These are phyloP conservation scores for Botryotinia convoluta DNA, from an alignment of 2,329 filamentous ascomycete species.

Conservation along the genomic window DNA sequence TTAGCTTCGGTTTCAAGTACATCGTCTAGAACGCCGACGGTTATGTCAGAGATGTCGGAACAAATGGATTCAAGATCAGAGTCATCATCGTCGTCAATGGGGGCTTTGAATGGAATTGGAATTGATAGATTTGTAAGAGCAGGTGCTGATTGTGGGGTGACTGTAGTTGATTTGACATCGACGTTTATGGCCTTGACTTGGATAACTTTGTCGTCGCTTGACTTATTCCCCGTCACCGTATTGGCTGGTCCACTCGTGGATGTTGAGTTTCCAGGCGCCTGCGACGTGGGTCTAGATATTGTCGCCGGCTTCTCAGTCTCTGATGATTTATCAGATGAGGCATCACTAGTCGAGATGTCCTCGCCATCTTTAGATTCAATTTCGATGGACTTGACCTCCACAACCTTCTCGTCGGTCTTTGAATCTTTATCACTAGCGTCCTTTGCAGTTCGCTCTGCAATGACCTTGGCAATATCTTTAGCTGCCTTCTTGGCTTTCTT, in stretches of 20 bases:
- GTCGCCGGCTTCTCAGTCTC: not conserved
- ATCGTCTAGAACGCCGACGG: conserved; percentile 26
- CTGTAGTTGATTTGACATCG: not conserved
- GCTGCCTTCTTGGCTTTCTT: conserved; percentile 24
- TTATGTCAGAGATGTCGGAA: conserved; percentile 29
- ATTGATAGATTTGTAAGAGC: not conserved
- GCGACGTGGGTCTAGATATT: not conserved
- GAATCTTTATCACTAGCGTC: not conserved
- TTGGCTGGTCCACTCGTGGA: not conserved
- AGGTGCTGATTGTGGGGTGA: not conserved
- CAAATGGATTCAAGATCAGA: conserved; percentile 26
- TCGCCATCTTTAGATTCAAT: conserved; percentile 15
- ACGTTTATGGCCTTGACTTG: conserved; percentile 11
- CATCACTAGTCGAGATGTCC: not conserved
- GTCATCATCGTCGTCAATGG: conserved; percentile 14
- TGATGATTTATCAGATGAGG: not conserved
- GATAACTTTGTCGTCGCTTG: conserved; percentile 2
- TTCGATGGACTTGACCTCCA: not conserved
- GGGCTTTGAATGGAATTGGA: not conserved
- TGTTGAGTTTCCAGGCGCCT: not conserved
- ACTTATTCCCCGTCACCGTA: not conserved
- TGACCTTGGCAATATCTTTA: not conserved
- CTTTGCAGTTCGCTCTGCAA: conserved; percentile 6
- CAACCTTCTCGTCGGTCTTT: conserved; percentile 16
- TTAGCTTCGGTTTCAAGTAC: conserved; percentile 24